Conservation (phyloP, 2,329 filamentous ascomycete genomes). For the Hymenoscyphus repandus region DNA sequence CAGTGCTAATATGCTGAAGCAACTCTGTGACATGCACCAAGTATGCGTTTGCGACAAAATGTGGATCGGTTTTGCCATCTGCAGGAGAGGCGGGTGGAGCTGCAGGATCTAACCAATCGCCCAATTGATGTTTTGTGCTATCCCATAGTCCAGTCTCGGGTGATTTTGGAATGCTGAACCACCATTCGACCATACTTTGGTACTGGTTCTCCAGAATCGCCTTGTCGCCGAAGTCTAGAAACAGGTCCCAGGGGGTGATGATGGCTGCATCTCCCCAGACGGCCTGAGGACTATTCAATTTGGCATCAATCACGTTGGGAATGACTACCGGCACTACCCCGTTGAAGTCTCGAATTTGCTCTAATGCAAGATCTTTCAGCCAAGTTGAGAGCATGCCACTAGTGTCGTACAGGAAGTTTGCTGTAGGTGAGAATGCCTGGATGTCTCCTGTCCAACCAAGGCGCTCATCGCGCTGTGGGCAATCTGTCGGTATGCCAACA, state of each 20-base stretch:
- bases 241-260: slow-evolving; percentile 38
- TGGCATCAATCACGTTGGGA: slow-evolving; percentile 16
- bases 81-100: slow-evolving; percentile 38
- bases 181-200: slow-evolving; percentile 36
- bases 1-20: slow-evolving; percentile 32
- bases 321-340: slow-evolving; percentile 17
- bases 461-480: slow-evolving; percentile 43
- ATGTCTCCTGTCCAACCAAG: slow-evolving; percentile 45
- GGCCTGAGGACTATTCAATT: slow-evolving; percentile 18
- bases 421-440: slow-evolving; percentile 40
- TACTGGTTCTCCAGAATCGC: slow-evolving; percentile 36
- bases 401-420: slow-evolving; percentile 38
- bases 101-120: slow-evolving; percentile 46
- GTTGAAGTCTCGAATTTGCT: slow-evolving; percentile 29
- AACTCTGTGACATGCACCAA: slow-evolving; percentile 39
- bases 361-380: slow-evolving; percentile 35
- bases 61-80: slow-evolving; percentile 35
- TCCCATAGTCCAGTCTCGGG: slow-evolving; percentile 37
- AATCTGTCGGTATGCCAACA: slow-evolving; percentile 41
- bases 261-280: slow-evolving; percentile 41
- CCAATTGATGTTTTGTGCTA: slow-evolving; percentile 33
- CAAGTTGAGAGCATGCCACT: slow-evolving; percentile 30
- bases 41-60: slow-evolving; percentile 43
- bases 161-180: slow-evolving; percentile 34
- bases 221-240: slow-evolving; percentile 35